Evolutionary conservation across 371 early-diverging fungal species (phyloP).

Genomic region (Dinochytrium kinnereticum): DNA sequence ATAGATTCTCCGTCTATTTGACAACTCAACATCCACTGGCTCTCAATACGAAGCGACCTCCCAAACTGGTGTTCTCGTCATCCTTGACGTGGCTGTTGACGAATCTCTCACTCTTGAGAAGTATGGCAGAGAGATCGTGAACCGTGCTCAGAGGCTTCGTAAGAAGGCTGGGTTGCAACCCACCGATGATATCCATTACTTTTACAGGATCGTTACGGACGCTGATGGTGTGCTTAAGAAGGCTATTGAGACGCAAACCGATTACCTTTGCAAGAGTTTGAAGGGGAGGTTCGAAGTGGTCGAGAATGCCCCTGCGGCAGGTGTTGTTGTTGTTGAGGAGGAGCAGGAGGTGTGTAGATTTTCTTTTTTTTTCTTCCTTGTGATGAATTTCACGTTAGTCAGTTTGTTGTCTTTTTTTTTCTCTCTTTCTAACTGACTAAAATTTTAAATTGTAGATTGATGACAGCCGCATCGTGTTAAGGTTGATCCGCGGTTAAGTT

Average conservation of each 20-base stretch:
- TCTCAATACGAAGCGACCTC: slow-evolving; percentile 30
- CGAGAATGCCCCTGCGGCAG: slow-evolving; percentile 41
- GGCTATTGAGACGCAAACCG: slow-evolving; percentile 74
- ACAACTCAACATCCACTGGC: not conserved
- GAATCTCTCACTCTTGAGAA: slow-evolving; percentile 90
- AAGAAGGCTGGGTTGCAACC: slow-evolving; percentile 91
- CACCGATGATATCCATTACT: slow-evolving; percentile 85
- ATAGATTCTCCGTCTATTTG: slow-evolving; percentile 32
- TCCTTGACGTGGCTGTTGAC: slow-evolving; percentile 87
- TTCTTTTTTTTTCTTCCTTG: not conserved
- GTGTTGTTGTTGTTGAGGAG: slow-evolving; percentile 68
- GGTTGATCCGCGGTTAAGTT: not conserved
- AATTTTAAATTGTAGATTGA: not conserved
- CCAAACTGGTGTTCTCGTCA: slow-evolving; percentile 77
- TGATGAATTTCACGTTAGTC: not conserved
- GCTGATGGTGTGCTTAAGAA: slow-evolving; percentile 66
- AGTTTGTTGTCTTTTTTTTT: not conserved
- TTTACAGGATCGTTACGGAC: slow-evolving; percentile 77
- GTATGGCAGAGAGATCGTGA: slow-evolving; percentile 96
- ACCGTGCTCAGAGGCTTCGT: slow-evolving; percentile 97
- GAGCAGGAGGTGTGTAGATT: slow-evolving; percentile 68
- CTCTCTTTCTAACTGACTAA: not conserved
- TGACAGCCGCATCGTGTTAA: not conserved
- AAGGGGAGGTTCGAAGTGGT: slow-evolving; percentile 56
- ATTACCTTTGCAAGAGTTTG: slow-evolving; percentile 72